phyloP scores from a whole-genome alignment of 148 eudicot genomes.

The Beta vulgaris region DNA sequence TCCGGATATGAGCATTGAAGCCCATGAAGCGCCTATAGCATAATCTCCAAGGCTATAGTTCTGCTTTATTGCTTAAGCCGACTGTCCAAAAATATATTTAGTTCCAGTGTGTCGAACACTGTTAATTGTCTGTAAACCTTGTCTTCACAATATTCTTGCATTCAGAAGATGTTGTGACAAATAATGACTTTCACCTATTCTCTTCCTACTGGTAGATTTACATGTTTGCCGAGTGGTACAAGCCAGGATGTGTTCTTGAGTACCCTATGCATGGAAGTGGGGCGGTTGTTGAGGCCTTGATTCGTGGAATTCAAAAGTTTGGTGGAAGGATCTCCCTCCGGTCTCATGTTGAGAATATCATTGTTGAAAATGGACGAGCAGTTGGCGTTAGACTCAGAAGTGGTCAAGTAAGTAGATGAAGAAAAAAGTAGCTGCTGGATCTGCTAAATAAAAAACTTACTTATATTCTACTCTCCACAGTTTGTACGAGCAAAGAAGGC shows the following conservation, averaged over 20 bases:
- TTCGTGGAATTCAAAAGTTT: slow-evolving; percentile 78
- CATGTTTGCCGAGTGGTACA: slow-evolving; percentile 99
- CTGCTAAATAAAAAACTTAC: slow-evolving; percentile 19
- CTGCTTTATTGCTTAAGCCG: not conserved
- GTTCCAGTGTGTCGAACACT: not conserved
- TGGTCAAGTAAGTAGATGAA: slow-evolving; percentile 70
- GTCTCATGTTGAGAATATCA: slow-evolving; percentile 79
- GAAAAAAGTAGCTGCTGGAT: slow-evolving; percentile 6
- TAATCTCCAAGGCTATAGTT: not conserved
- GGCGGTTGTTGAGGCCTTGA: slow-evolving; percentile 84
- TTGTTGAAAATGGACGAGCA: slow-evolving; percentile 90
- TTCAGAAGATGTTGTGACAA: not conserved
- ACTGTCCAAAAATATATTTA: not conserved
- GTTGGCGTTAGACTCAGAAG: slow-evolving; percentile 79
- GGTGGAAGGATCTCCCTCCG: slow-evolving; percentile 78
- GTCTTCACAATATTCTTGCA: not conserved
- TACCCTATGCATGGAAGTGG: slow-evolving; percentile 95
- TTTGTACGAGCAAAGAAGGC: slow-evolving; percentile 92
- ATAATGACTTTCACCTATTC: not conserved
- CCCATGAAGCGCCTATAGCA: not conserved
- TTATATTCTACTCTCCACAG: slow-evolving; percentile 41
- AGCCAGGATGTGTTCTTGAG: slow-evolving; percentile 86
- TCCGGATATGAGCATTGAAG: not conserved
- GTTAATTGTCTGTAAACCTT: not conserved
- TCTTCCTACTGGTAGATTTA: slow-evolving; percentile 55